Conservation (phyloP, 2,329 filamentous ascomycete species). For the Cytospora mali region DNA sequence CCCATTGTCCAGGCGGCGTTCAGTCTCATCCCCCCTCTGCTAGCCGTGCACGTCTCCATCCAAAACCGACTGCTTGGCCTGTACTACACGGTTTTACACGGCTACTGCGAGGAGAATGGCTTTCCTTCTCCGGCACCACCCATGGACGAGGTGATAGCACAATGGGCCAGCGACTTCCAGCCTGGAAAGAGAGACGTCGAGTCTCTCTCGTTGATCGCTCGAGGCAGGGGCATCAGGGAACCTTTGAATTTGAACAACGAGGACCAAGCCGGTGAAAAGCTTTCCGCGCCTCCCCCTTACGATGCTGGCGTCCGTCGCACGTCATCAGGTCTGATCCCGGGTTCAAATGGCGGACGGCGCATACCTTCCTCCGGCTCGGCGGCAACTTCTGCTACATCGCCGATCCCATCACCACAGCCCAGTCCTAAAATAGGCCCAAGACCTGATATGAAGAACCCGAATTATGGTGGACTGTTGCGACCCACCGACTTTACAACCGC, state of each 20-base stretch:
- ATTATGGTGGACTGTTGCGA: conserved; percentile 38
- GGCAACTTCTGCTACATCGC: conserved; percentile 20
- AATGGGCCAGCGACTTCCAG: conserved; percentile 66
- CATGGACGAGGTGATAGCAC: conserved; percentile 69
- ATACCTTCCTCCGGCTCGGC: conserved; percentile 39
- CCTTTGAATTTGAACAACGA: conserved; percentile 41
- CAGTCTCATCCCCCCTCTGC: conserved; percentile 71
- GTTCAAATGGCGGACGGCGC: conserved; percentile 35
- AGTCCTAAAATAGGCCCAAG: conserved; percentile 36
- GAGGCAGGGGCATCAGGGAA: conserved; percentile 66
- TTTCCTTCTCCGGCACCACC: conserved; percentile 74
- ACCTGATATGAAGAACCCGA: conserved; percentile 35
- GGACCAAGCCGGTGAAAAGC: conserved; percentile 34
- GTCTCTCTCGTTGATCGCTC: conserved; percentile 62
- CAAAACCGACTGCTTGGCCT: conserved; percentile 78
- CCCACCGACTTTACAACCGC: conserved; percentile 51
- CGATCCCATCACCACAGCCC: conserved; percentile 34
- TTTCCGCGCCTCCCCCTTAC: conserved; percentile 29
- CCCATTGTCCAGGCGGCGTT: conserved; percentile 71
- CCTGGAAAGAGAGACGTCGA: conserved; percentile 69
- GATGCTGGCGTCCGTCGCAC: conserved; percentile 44
- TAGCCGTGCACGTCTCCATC: conserved; percentile 71
- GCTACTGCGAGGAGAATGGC: conserved; percentile 68
- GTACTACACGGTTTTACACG: conserved; percentile 76
- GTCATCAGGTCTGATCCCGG: conserved; percentile 48